Evolutionary conservation across 1,139 yeast genomes (phyloP), one percentile per base, ranked within the genome.

Genomic region (Geotrichum siamense): DNA sequence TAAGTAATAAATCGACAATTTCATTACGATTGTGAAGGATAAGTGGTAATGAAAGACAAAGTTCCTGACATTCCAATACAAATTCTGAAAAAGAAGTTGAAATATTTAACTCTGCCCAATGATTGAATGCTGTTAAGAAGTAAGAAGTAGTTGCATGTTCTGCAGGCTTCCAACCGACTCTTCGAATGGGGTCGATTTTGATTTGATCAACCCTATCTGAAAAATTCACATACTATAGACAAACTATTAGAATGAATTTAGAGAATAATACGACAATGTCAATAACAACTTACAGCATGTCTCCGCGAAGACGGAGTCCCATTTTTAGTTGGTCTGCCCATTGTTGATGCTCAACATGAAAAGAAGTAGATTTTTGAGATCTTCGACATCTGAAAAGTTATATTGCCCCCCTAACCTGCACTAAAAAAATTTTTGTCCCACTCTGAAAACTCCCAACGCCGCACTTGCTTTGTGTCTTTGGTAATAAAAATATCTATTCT

Each of bases 101-200:
- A 48, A 86, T 65, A 60, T 89, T 91, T 45, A 86, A 76, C 58
- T 91, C 97, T 50, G 71, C 73, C 96, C 97, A 91, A 56, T 85
- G 87, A 44, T 82, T 81, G 49, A 84, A 69, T 0, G 95, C 79
- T 5, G 94, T 74, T 31, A 80, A 64, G 55, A 89, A 84, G 62
- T 82, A 91, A 1, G 96, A 86, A 2, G 78, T 67, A 52, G 82
- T 91, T 56, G 49, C 41, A 60, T 53, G 55, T 23, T 54, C 60
- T 51, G 79, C 82, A 3, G 80, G 81, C 57, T 83, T 71, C 54
- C 76, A 76, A 33, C 72, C 69, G 40, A 83, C 67, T 49, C 76
- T 74, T 49, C 81, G 72, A 26, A 76, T 74, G 0, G 96, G 96
- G 58, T 87, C 96, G 49, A 91, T 87, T 58, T 81, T 80, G 50